Evolutionary conservation across 2,329 filamentous ascomycete genomes (phyloP).

Genomic region (Cercospora sojina): DNA sequence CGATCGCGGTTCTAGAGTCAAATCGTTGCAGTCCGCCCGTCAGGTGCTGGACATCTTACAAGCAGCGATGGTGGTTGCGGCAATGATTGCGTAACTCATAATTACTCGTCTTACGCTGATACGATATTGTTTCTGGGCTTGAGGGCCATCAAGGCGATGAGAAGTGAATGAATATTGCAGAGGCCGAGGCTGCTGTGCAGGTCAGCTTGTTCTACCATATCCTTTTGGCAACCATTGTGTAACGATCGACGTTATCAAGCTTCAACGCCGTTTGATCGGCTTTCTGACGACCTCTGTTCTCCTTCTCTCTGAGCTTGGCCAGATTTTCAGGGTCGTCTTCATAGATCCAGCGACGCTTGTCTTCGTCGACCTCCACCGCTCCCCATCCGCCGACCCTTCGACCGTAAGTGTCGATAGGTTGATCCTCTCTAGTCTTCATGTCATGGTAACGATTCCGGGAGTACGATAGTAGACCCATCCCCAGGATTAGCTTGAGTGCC

Average conservation of each 20-base stretch:
- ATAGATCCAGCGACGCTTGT: constrained; percentile 82
- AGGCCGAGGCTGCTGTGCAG: neutral
- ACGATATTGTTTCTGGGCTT: neutral
- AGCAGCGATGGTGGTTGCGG: neutral
- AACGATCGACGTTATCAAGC: constrained; percentile 69
- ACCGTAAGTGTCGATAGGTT: constrained; percentile 61
- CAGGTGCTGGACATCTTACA: neutral
- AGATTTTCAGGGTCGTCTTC: constrained; percentile 75
- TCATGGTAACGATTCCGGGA: constrained; percentile 73
- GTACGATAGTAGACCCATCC: constrained; percentile 81
- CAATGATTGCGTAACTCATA: neutral
- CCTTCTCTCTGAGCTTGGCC: constrained; percentile 58
- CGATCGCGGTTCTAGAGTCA: neutral
- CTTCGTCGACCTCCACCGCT: constrained; percentile 83
- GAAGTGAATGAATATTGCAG: neutral
- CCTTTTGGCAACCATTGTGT: constrained; percentile 93
- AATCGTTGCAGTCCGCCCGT: neutral
- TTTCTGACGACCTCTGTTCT: constrained; percentile 58
- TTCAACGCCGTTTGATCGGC: constrained; percentile 55
- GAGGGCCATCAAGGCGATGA: neutral
- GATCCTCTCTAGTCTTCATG: constrained; percentile 70
- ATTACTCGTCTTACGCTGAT: neutral
- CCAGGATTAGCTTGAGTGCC: constrained; percentile 71
- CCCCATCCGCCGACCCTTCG: constrained; percentile 77
- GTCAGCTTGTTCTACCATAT: constrained; percentile 67